Evolutionary conservation across 371 early-diverging fungal genomes (phyloP), one percentile per base, ranked within the genome.

Genomic region (Actinomortierella ambigua): DNA sequence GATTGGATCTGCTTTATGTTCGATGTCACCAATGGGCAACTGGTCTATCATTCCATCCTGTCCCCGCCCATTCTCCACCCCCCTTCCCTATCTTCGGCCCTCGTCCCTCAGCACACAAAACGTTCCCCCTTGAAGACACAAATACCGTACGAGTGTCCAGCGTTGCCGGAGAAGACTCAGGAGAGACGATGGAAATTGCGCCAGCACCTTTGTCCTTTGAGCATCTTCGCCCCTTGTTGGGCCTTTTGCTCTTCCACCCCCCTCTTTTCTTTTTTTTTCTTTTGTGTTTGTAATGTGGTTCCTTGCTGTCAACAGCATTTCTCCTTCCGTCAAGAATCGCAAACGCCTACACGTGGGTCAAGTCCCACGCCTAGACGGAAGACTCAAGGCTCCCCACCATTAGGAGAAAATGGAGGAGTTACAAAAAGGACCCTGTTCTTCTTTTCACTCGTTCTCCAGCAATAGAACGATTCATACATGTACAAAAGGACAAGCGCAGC

Each of bases 121-220:
- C 69, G 63, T 7, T 59, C 57, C 11, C 62, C 66, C 23, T 51
- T 61, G 26, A 76, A 14, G 2, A 76, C 44, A 15, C 23, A 34
- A 18, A 69, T 46, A 14, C 42, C 69, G 1, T 56, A 50, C 5
- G 56, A 46, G 34, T 51, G 40, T 17, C 53, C 53, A 27, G 15
- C 43, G 47, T 76, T 70, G 0, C 41, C 34, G 1, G 13, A 55
- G 1, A 27, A 7, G 22, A 13, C 41, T 22, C 4, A 14, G 18
- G 46, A 6, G 15, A 24, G 13, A 22, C 3, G 8, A 3, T 29
- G 24, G 15, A 41, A 5, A 27, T 14, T 52, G 9, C 17, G 42
- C 11, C 22, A 40, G 20, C 20, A 8, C 18, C 2, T 41, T 41
- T 44, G 44, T 44, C n/a, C 20, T n/a, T 41, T 41, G 41, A 2